Evolutionary conservation across 192 early-diverging fungal species (phyloP), one percentile per base, ranked within the genome.

Genomic region (Entrophospora sp.): DNA sequence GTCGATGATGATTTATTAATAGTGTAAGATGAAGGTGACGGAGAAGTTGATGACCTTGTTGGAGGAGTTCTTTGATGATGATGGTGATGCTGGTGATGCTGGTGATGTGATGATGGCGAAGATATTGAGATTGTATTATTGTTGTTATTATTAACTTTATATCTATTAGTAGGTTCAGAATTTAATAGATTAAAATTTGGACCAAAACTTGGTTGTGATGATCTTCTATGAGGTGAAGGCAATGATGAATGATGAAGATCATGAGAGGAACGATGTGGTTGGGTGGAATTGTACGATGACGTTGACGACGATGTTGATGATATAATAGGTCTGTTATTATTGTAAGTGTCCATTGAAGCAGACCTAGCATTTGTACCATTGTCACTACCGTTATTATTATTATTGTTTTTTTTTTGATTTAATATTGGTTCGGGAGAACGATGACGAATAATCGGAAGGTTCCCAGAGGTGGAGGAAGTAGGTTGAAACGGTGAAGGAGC

Each of bases 161-260:
- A 36, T 32, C 35, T 66, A 32, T 64, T 48, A 9, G 10, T 55
- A n/a, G 38, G 49, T 42, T 20, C 7, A 24, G 64, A 51, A 55
- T 66, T 66, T 55, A 66, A 66, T 25, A 66, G 30, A 55, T 55
- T 66, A 38, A 48, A 55, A 35, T 66, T 35, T 37, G 51, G 25
- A 31, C 64, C 64, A 43, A 66, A 66, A 14, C 49, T 30, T 55
- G 60, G 42, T 66, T 42, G 36, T 27, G 62, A 51, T 10, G 62
- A 1, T 7, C 62, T 31, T 46, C 62, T 20, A 36, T n/a, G 60
- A 24, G 60, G 25, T 8, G 25, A 27, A 30, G 52, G 14, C 24
- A 46, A 46, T 62, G 61, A 22, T 16, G 59, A 32, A 25, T 18
- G 44, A 18, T 40, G 38, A 40, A 9, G 38, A 40, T 40, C 40